Base-by-base conservation (phyloP, 768 basidiomycete genomes). In the Podaxis pistillaris region DNA sequence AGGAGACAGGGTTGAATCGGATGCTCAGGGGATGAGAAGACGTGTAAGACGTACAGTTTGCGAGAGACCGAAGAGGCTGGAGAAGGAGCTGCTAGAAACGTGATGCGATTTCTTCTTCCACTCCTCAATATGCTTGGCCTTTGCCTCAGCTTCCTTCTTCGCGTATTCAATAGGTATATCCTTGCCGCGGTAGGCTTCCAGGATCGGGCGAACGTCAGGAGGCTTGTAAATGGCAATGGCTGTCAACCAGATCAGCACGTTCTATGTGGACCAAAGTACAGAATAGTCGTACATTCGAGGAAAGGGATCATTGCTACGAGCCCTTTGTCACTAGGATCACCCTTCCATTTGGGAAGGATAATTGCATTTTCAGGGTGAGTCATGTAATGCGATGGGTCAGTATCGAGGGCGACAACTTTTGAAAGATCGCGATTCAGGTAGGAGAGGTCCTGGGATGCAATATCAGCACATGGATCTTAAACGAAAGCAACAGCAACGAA, bases 291-390 rank as follows among this genome's bases (percentile, higher is more conserved):
- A 83, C 94, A 94, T 79, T 98, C 97, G 3, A 99, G 83, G 87
- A 98, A 98, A 0, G 96, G 96, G 66, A 99, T 95, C 82, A 98
- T 83, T n/a, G 88, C 89, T 19, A 98, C 73, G 44, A 98, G 85
- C 0, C 91, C 93, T 65, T 79, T 85, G 72, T 73, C 89, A 76
- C 74, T 74, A 0, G 86, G 77, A 57, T 89, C 85, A 2, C 96
- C 96, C 1, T 85, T 85, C 97, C 97, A 99, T 66, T 88, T 87
- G 17, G 89, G 86, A 38, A 98, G 68, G 53, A 93, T 76, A 61
- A 98, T 82, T 0, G 93, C 85, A 68, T 98, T 98, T 68, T 97
- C 94, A 3, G 91, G 94, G 66, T 98, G 91, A 0, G 89, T 81
- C 38, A 79, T 75, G 19, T 85, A 81, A 69, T 94, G 93, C 36